Percentiles rank a stretch among this genome's conserved stretches.
Evolutionary conservation across 352 stramenopile genomes (phyloP).

Genomic region (Paralagenidium karlingii): DNA sequence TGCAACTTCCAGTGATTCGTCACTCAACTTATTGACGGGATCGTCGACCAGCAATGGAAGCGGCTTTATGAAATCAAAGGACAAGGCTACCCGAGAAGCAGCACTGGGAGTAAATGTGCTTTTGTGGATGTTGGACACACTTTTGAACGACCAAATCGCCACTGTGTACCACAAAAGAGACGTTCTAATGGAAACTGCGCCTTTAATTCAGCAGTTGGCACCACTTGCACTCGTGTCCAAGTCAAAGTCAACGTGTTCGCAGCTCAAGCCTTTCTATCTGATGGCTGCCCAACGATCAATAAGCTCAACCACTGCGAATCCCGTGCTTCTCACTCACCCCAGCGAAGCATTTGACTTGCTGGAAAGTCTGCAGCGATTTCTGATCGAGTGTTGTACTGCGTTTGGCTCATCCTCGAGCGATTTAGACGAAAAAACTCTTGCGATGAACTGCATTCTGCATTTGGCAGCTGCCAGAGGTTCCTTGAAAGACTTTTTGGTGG

Average conservation of each 20-base stretch:
- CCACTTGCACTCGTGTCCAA: constrained; percentile 19
- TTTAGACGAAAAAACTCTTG: constrained; percentile 21
- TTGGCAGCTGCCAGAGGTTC: constrained; percentile 37
- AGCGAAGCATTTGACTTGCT: not conserved
- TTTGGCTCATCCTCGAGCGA: too few species aligned
- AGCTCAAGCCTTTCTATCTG: constrained; percentile 7
- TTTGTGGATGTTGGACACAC: constrained; percentile 15
- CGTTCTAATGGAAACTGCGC: constrained; percentile 31
- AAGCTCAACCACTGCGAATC: not conserved
- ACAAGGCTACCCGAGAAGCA: constrained; percentile 19
- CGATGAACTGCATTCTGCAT: constrained; percentile 35
- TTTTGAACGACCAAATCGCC: constrained; percentile 10
- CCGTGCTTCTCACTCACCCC: not conserved
- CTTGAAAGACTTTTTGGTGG: constrained; percentile 36
- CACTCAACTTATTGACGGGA: too few species aligned
- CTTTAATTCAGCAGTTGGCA: constrained; percentile 18
- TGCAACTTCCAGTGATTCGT: too few species aligned
- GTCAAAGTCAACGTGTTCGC: not conserved
- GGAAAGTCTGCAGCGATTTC: not conserved
- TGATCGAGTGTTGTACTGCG: too few species aligned
- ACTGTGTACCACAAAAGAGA: constrained; percentile 15
- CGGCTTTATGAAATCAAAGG: constrained; percentile 19
- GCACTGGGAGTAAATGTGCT: constrained; percentile 26
- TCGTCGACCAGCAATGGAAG: too few species aligned
- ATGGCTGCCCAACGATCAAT: not conserved